A percentile compares a stretch with the other conserved stretches of the same genome.
These are phyloP conservation scores for Pythium volutum DNA, from an alignment of 352 stramenopile species.

Conservation along the genomic window DNA sequence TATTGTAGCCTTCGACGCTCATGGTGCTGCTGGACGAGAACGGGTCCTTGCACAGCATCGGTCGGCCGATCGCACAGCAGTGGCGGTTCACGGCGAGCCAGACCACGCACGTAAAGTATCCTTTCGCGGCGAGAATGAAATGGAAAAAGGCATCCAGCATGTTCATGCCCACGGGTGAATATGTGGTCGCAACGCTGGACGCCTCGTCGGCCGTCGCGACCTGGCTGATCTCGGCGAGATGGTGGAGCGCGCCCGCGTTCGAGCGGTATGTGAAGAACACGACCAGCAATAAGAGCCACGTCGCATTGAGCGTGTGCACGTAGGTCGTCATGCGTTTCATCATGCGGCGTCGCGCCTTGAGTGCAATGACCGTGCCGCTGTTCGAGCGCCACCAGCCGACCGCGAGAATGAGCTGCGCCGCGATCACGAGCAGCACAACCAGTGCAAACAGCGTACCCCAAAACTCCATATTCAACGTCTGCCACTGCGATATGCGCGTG, in stretches of 20 bases:
- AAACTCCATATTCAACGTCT: conserved; percentile 53
- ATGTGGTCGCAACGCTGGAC: not conserved
- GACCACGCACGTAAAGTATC: conserved; percentile 59
- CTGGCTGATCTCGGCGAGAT: conserved; percentile 29
- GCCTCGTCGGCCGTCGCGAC: not conserved
- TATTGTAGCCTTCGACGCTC: not conserved
- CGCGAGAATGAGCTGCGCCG: conserved; percentile 54
- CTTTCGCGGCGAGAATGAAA: conserved; percentile 59
- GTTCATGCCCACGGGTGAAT: conserved; percentile 24
- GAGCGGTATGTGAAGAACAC: conserved; percentile 64
- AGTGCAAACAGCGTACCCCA: conserved; percentile 57
- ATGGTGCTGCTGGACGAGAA: not conserved
- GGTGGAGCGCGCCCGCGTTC: conserved; percentile 33
- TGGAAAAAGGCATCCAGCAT: conserved; percentile 49
- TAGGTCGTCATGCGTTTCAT: conserved; percentile 78
- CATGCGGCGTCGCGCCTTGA: conserved; percentile 60
- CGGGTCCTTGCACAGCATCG: conserved; percentile 11
- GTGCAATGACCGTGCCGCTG: conserved; percentile 65
- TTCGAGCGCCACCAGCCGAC: conserved; percentile 77
- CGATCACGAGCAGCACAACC: conserved; percentile 57
- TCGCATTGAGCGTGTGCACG: conserved; percentile 63
- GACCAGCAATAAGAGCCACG: conserved; percentile 59
- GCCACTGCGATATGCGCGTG: conserved; percentile 44
- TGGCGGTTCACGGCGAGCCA: conserved; percentile 65
- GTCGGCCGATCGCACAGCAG: conserved; percentile 37